Conservation (phyloP, 305 asterid genomes). For the Fraxinus baroniana region DNA sequence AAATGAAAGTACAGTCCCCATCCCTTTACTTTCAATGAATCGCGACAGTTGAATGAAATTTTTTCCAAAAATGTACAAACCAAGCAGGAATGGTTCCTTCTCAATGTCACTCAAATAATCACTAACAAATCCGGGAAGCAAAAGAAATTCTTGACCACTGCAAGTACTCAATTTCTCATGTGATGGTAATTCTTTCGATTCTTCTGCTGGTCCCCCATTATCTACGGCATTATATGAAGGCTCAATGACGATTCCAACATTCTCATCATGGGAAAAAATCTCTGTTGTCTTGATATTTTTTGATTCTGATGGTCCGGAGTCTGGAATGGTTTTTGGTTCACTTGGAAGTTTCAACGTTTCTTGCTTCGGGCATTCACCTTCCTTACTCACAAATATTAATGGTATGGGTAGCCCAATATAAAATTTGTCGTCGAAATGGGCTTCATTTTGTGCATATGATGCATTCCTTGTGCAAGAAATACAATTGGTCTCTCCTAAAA, state of each 20-base stretch:
- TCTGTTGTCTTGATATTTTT: conserved; percentile 4
- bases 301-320: conserved; percentile 6
- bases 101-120: conserved; percentile 53
- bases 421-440: conserved; percentile 20
- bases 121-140: conserved; percentile 49
- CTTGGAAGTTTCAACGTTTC: conserved; percentile 15
- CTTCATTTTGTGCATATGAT: conserved; percentile 5
- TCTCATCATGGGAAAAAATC: conserved; percentile 24
- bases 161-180: conserved; percentile 24
- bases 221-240: conserved; percentile 8
- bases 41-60: conserved; percentile 50
- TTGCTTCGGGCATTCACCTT: conserved; percentile 18
- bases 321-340: conserved; percentile 20
- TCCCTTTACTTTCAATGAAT: conserved; percentile 50
- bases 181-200: conserved; percentile 11
- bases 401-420: conserved; percentile 45
- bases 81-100: conserved; percentile 52
- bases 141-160: conserved; percentile 20
- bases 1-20: conserved; percentile 50
- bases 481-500: conserved; percentile 14
- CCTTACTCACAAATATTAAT: conserved; percentile 23
- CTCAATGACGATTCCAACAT: conserved; percentile 3
- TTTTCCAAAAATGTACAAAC: conserved; percentile 62
- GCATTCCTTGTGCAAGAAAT: conserved; percentile 14
- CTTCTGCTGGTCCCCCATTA: conserved; percentile 23